Evolutionary conservation across 2,329 filamentous ascomycete species (phyloP), one percentile per base, ranked within the genome.

Genomic region (Diaporthe humulicola): DNA sequence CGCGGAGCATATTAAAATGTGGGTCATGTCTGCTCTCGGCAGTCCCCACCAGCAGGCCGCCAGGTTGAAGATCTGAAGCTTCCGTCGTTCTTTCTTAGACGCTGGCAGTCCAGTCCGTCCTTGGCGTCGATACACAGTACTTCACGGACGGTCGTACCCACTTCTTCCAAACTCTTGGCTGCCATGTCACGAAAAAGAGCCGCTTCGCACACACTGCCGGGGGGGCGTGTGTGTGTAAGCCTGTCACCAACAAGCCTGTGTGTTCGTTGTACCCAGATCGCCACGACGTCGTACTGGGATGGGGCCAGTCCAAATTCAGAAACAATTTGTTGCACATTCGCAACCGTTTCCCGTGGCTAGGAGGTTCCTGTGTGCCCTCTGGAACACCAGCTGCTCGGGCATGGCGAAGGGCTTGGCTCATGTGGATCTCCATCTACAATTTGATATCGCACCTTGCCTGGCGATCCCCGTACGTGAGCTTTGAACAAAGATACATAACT

Each of bases 91-190:
- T 48, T 71, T 57, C 50, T 50, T 45, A 42, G 38, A 52, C 50
- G 36, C 70, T 36, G 50, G 17, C 17, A 45, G 52, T 45, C 19
- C 67, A 30, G 48, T 71, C 36, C 67, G 28, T 38, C 40, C 61
- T 58, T 33, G 30, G 52, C 64, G 54, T 75, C 56, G 50, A 58
- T 36, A n/a, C n/a, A n/a, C n/a, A n/a, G n/a, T n/a, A 73, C 42
- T 54, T 8, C 36, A 60, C 48, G 45, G 58, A 12, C 57, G 58
- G 57, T 54, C 4, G 67, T 73, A 60, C 57, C 60, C 73, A 74
- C 58, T 72, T 56, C 58, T 71, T 71, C 69, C 38, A 74, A 60
- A 56, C 66, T 57, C 74, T 75, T 74, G 74, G 74, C 74, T 48
- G 67, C 40, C 61, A 57, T 50, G 52, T 60, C 33, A 67, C 66